Base-by-base conservation (phyloP, 257 asterid genomes). In the Solanum chilense region DNA sequence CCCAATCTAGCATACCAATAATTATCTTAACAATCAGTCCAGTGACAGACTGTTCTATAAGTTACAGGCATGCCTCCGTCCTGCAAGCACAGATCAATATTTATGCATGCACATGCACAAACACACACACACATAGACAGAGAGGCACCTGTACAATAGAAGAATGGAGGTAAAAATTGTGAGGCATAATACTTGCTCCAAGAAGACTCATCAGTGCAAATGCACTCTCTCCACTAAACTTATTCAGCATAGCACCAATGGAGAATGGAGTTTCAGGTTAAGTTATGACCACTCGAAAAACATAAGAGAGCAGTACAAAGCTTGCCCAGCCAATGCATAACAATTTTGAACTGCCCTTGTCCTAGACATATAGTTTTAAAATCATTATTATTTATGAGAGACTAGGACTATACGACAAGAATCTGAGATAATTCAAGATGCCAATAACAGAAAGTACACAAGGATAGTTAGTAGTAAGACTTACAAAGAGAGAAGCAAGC, bases 171-270 rank as follows among this genome's bases (percentile, higher is more conserved):
- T 95, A 97, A 91, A 97, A 91, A 87, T 93, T 97, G 92, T 97
- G 98, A 88, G 99, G 99, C 97, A 92, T 94, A 66, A 95, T 92
- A 92, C 92, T 95, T 88, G 99, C 96, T 89, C 99, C 99, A 87
- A 97, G 97, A 85, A 97, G 92, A 89, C 98, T 91, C 99, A 97
- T 97, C 92, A 97, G 89, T 25, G 93, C 94, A 89, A 92, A 97
- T 47, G 95, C 93, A 89, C 93, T 96, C 89, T 95, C 99, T 86
- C 99, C 98, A 86, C 91, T 93, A 89, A 96, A 91, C 91, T 92
- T 93, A 71, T 89, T 87, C 88, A 91, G 86, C 89, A 92, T 91
- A 86, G 97, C 98, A 64, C 93, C 92, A 84, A 91, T 45, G 86
- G 94, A 86, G 73, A 92, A 86, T 52, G 98, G 89, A 91, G 89